Percentiles rank a stretch among this genome's conserved stretches.
These are phyloP conservation scores for Elsinoe batatas DNA, from an alignment of 2,329 filamentous ascomycete species.

Conservation along the genomic window DNA sequence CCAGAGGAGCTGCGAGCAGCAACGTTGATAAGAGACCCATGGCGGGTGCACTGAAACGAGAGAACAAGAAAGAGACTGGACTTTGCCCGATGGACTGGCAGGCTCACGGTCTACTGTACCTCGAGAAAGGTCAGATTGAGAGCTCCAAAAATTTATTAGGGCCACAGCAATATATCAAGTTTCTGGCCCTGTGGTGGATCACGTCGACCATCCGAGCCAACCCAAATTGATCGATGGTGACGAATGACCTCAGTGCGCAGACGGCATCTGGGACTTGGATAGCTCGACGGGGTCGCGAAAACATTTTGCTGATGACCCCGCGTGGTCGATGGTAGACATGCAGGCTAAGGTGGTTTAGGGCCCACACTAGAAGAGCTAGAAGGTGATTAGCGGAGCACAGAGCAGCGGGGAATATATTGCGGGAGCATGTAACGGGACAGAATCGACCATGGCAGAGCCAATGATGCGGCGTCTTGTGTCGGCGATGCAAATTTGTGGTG, in stretches of 20 bases:
- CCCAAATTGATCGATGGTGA: background rate
- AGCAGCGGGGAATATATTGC: conserved; percentile 6
- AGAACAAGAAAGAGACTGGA: background rate
- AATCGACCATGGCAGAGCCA: background rate
- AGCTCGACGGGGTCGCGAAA: background rate
- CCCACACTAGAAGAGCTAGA: conserved; percentile 7
- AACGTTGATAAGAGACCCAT: conserved; percentile 9
- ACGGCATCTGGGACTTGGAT: background rate
- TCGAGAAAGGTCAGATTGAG: background rate
- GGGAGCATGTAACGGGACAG: background rate
- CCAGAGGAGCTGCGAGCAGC: conserved; percentile 24
- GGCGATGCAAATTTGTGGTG: background rate
- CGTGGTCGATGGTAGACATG: conserved; percentile 8
- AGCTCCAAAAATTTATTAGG: background rate
- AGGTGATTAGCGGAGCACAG: conserved; percentile 2
- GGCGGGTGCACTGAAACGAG: background rate
- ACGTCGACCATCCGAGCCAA: background rate
- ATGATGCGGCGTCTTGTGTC: background rate
- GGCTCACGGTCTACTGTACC: background rate
- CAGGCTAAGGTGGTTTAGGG: conserved; percentile 2
- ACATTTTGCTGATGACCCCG: conserved; percentile 3
- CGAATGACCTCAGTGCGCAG: conserved; percentile 8
- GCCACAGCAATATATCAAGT: conserved; percentile 3
- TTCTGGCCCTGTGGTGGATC: conserved; percentile 5
- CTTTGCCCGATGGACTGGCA: background rate